Conservation (phyloP, 768 basidiomycete genomes). For the Udeniomyces megalosporus region DNA sequence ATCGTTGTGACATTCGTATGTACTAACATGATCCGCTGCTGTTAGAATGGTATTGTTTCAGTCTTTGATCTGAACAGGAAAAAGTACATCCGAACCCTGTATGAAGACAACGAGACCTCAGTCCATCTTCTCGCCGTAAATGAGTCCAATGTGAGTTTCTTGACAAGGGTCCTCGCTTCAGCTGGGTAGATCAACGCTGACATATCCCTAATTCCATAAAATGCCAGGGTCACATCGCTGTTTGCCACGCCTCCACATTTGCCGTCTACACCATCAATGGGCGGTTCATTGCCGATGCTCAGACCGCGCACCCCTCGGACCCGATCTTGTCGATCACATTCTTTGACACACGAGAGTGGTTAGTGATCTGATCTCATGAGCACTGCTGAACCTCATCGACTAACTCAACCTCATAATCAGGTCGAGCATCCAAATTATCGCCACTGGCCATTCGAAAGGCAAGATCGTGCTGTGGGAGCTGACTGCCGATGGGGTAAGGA, state of each 20-base stretch:
- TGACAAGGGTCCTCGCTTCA: background rate
- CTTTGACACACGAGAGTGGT: slow-evolving; percentile 67
- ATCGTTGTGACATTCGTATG: too few relatives aligned
- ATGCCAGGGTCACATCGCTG: slow-evolving; percentile 65
- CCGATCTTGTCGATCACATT: slow-evolving; percentile 60
- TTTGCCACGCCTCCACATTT: slow-evolving; percentile 54
- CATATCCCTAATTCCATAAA: background rate
- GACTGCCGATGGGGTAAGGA: slow-evolving; percentile 44
- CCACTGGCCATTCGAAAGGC: slow-evolving; percentile 52
- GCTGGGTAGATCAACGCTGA: background rate
- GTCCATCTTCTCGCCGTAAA: slow-evolving; percentile 63
- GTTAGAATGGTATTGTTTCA: slow-evolving; percentile 58
- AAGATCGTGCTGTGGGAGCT: slow-evolving; percentile 67
- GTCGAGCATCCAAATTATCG: slow-evolving; percentile 43
- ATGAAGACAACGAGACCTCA: slow-evolving; percentile 49
- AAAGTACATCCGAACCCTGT: slow-evolving; percentile 50
- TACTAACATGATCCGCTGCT: background rate
- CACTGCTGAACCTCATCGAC: too few relatives aligned
- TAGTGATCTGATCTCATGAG: slow-evolving; percentile 35
- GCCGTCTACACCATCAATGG: slow-evolving; percentile 78
- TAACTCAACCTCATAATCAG: too few relatives aligned
- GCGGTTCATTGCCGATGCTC: slow-evolving; percentile 20
- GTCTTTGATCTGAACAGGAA: slow-evolving; percentile 82
- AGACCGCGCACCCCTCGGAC: slow-evolving; percentile 44
- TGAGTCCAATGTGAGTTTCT: slow-evolving; percentile 57